A percentile compares a stretch with the other conserved stretches of the same genome.
Conservation (phyloP, 257 asterid species). For the Anisodus acutangulus region DNA sequence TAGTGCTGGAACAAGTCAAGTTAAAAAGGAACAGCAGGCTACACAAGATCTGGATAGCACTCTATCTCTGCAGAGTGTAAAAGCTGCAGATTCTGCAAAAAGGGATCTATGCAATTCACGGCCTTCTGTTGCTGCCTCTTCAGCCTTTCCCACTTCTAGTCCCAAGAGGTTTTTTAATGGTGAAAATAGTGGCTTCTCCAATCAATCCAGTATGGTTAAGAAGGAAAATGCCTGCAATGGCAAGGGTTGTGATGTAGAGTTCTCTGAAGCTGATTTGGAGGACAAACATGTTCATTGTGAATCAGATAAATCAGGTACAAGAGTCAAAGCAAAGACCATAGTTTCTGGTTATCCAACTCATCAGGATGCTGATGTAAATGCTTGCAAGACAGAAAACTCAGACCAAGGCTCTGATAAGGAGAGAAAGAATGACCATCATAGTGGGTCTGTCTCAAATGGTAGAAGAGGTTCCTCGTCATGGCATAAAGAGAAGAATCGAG, state of each 20-base stretch:
- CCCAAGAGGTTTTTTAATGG: constrained; percentile 54
- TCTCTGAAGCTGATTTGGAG: constrained; percentile 38
- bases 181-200: constrained; percentile 47
- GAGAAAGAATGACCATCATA: constrained; percentile 46
- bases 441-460: constrained; percentile 53
- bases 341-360: constrained; percentile 39
- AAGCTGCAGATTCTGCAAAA: constrained; percentile 55
- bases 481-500: constrained; percentile 57
- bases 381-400: constrained; percentile 43
- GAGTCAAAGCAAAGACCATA: constrained; percentile 43
- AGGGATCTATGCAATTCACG: constrained; percentile 60
- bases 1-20: constrained; percentile 45
- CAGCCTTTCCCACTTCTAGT: constrained; percentile 51
- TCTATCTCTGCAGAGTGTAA: constrained; percentile 36
- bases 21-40: constrained; percentile 49
- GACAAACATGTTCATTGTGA: constrained; percentile 40
- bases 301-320: constrained; percentile 43
- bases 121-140: constrained; percentile 77
- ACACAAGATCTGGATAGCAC: constrained; percentile 45
- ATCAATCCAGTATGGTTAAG: constrained; percentile 41
- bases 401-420: constrained; percentile 55
- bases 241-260: constrained; percentile 37
- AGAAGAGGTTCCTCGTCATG: constrained; percentile 56
- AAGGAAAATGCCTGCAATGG: constrained; percentile 46
- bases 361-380: constrained; percentile 39